Evolutionary conservation across 179 eudicot species (phyloP).

Genomic region (Nepenthes alata): DNA sequence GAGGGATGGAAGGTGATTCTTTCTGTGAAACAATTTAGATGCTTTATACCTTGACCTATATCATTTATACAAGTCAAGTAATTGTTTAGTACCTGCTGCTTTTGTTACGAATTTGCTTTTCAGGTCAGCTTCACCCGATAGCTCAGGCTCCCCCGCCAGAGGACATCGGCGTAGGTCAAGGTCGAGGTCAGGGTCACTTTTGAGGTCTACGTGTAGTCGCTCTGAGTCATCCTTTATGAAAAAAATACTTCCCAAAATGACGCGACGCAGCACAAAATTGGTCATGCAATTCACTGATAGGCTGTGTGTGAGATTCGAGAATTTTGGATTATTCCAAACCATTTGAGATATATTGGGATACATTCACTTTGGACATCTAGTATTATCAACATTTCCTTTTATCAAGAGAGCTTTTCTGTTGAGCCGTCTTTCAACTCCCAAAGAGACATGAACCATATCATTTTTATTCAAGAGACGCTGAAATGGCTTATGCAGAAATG

Average conservation of each 20-base stretch:
- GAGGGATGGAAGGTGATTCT: slow-evolving; percentile 39
- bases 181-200: slow-evolving; percentile 31
- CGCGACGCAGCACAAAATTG: background rate
- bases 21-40: background rate
- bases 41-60: background rate
- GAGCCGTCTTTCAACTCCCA: too few relatives aligned
- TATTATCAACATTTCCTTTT: too few relatives aligned
- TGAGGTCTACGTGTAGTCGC: slow-evolving; percentile 37
- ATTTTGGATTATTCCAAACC: too few relatives aligned
- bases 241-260: too few relatives aligned
- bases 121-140: slow-evolving; percentile 39
- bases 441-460: too few relatives aligned
- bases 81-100: background rate
- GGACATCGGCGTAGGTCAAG: slow-evolving; percentile 37
- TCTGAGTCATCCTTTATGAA: slow-evolving; percentile 27
- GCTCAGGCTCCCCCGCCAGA: slow-evolving; percentile 31
- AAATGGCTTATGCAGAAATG: too few relatives aligned
- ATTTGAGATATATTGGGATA: too few relatives aligned
- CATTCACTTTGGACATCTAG: too few relatives aligned
- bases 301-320: too few relatives aligned
- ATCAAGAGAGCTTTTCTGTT: too few relatives aligned
- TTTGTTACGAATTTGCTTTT: slow-evolving; percentile 4
- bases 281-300: background rate
- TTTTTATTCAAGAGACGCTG: too few relatives aligned
- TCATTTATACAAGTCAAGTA: background rate